Base-by-base conservation (phyloP, 2,329 filamentous ascomycete genomes). In the Beauveria bassiana region DNA sequence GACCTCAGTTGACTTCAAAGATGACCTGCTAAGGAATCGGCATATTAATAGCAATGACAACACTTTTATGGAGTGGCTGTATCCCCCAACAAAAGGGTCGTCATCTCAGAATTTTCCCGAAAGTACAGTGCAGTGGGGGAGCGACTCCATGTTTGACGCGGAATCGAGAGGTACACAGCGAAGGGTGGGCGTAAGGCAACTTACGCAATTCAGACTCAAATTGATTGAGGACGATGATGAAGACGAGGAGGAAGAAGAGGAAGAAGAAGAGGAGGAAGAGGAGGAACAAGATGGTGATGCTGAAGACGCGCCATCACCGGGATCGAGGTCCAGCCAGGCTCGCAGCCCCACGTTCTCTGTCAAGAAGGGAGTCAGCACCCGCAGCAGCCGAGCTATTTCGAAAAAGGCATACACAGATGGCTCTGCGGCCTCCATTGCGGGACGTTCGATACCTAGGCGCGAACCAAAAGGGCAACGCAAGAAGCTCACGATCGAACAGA, bases 401-500 rank as follows among this genome's bases (percentile, higher is more conserved):
- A 53, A 60, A 14, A 60, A 45, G 18, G 50, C 47, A 3, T 53
- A 53, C 18, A 18, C 42, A 5, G 38, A 51, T 9, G 50, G 26
- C 14, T 24, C 59, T 1, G 24, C 42, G 34, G 7, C 40, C 3
- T 24, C 50, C 0, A 46, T 26, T 4, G 52, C 26, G 1, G 28
- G 42, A 9, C 53, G 22, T 3, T 10, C 20, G 4, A 16, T n/a
- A 12, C 31, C 52, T 10, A 43, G 16, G 20, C 42, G 52, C 7
- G 42, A 55, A 31, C 16, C 38, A 1, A 60, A 34, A 10, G 58
- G 38, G 14, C 58, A 51, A 3, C 42, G 59, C 20, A 49, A 61
- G 31, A 55, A 50, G 51, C 59, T 61, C 45, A 61, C 59, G 18
- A 57, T 61, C 8, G 59, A 61, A 38, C 59, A 61, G 46, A 61